Evolutionary conservation across 2,329 filamentous ascomycete genomes (phyloP).

Genomic region (Botrytis pseudocinerea): DNA sequence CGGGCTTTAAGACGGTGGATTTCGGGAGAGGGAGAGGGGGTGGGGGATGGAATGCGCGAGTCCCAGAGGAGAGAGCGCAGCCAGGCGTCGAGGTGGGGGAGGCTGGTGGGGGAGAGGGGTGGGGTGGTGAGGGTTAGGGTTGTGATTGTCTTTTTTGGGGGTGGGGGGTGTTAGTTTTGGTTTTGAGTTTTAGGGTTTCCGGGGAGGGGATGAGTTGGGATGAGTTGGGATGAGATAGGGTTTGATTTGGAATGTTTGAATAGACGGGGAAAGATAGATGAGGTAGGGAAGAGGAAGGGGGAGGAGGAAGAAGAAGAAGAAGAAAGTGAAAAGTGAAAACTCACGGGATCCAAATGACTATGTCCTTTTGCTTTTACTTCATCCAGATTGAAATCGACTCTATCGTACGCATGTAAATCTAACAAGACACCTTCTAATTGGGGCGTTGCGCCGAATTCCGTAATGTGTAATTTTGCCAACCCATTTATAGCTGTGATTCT

Average conservation of each 20-base stretch:
- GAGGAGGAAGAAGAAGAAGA: no score
- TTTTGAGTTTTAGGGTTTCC: no score
- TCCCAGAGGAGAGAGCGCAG: slow-evolving; percentile 28
- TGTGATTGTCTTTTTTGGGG: slow-evolving; percentile 66
- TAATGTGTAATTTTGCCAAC: slow-evolving; percentile 80
- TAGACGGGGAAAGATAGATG: not conserved
- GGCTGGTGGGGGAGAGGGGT: slow-evolving; percentile 54
- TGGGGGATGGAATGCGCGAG: slow-evolving; percentile 18
- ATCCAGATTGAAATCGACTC: slow-evolving; percentile 71
- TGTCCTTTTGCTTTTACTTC: slow-evolving; percentile 76
- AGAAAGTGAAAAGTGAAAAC: slow-evolving; percentile 34
- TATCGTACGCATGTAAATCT: slow-evolving; percentile 90
- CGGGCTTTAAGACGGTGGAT: slow-evolving; percentile 88
- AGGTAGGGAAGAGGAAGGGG: not conserved
- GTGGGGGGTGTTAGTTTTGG: not conserved
- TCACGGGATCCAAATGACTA: slow-evolving; percentile 84
- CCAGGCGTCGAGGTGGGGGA: slow-evolving; percentile 46
- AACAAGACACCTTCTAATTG: slow-evolving; percentile 82
- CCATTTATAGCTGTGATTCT: slow-evolving; percentile 86
- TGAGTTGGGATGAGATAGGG: no score
- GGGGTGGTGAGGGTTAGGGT: slow-evolving; percentile 74
- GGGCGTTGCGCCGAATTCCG: slow-evolving; percentile 76
- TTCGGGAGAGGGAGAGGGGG: slow-evolving; percentile 52
- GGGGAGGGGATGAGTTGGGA: not conserved
- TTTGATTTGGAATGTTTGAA: not conserved